Percentiles rank a stretch among this genome's conserved stretches.
These are phyloP conservation scores for Penicillium oxalicum DNA, from an alignment of 2,329 filamentous ascomycete genomes.

Conservation along the genomic window DNA sequence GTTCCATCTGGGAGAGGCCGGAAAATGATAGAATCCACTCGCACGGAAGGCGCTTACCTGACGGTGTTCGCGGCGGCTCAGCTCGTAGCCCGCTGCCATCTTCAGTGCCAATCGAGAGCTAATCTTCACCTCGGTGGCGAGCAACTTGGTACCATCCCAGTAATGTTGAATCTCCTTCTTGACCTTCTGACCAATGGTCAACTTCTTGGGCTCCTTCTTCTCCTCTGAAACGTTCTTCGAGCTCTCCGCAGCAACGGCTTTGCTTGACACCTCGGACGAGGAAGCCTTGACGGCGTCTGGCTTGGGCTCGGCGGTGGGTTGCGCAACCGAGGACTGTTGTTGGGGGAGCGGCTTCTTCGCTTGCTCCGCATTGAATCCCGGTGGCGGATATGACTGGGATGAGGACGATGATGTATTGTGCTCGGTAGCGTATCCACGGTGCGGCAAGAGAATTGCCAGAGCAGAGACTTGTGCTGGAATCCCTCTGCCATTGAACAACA, in stretches of 20 bases:
- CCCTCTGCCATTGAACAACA: conserved; percentile 28
- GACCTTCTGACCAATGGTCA: conserved; percentile 84
- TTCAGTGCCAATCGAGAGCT: conserved; percentile 86
- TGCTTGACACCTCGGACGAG: conserved; percentile 58
- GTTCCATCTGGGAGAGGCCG: too few relatives aligned
- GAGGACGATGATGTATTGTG: conserved; percentile 46
- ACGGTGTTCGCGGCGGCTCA: conserved; percentile 85
- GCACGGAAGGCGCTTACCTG: conserved; percentile 48
- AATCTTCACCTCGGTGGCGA: conserved; percentile 87
- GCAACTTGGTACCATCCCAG: conserved; percentile 95
- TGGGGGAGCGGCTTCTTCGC: conserved; percentile 76
- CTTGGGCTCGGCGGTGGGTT: conserved; percentile 3
- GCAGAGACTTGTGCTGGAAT: conserved; percentile 50
- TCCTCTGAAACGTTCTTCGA: conserved; percentile 56
- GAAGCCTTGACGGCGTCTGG: conserved; percentile 43
- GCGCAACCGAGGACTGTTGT: conserved; percentile 35
- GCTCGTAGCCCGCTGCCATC: conserved; percentile 96
- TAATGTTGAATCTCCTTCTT: conserved; percentile 93
- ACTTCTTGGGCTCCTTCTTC: conserved; percentile 72
- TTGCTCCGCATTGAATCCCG: conserved; percentile 83
- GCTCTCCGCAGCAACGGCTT: conserved; percentile 44
- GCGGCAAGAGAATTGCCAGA: conserved; percentile 53
- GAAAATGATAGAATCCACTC: too few relatives aligned
- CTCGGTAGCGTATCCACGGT: conserved; percentile 52
- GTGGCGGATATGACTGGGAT: conserved; percentile 62